phyloP scores from a whole-genome alignment of 2,329 filamentous ascomycete species.

The Lachnellula subtilissima region DNA sequence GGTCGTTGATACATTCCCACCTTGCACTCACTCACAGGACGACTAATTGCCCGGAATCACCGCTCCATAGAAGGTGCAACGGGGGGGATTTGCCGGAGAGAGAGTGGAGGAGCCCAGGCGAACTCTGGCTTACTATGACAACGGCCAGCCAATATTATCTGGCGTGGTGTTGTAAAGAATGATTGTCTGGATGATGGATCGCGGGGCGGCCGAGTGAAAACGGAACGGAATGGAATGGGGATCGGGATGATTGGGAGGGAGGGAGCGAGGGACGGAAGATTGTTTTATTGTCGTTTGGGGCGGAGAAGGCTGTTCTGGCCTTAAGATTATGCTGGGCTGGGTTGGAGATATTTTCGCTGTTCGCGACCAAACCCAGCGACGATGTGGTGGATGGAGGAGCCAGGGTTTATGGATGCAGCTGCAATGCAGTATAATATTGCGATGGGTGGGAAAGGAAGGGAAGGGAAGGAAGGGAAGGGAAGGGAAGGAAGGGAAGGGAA shows the following conservation, averaged over 20 bases:
- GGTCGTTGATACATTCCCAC: slow-evolving; percentile 25
- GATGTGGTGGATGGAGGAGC: background rate
- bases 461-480: background rate
- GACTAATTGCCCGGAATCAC: slow-evolving; percentile 12
- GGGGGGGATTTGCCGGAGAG: background rate
- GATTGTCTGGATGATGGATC: background rate
- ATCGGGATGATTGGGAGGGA: background rate
- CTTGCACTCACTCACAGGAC: slow-evolving; percentile 14
- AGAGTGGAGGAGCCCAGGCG: background rate
- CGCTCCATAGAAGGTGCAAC: slow-evolving; percentile 23
- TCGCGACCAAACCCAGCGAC: background rate
- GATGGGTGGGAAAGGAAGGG: background rate
- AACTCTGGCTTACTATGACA: slow-evolving; percentile 13
- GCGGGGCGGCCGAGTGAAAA: background rate
- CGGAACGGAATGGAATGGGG: background rate
- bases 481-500: background rate
- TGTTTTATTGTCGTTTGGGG: background rate
- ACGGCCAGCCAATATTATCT: too few relatives aligned
- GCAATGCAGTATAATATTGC: background rate
- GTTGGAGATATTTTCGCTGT: background rate
- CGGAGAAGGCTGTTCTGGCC: background rate
- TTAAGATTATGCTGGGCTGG: background rate
- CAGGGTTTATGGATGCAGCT: background rate
- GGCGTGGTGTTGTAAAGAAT: background rate
- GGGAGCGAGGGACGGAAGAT: background rate